Evolutionary conservation across 2,329 filamentous ascomycete genomes (phyloP).

Genomic region (Neofusicoccum ribis): DNA sequence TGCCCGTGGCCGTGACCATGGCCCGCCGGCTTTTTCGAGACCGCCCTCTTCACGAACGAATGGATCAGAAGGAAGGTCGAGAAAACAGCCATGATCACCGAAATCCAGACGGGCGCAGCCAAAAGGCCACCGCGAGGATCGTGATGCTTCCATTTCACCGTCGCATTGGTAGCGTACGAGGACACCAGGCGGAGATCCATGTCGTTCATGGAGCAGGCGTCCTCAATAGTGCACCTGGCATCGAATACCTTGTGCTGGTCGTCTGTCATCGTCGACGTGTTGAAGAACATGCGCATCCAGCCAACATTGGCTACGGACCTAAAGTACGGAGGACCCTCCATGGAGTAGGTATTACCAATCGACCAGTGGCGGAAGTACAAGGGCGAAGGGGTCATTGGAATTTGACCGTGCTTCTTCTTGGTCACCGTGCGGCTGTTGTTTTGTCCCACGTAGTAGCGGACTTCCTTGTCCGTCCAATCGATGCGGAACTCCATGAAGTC

Average conservation of each 20-base stretch:
- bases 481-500: slow-evolving; percentile 49
- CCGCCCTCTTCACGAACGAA: slow-evolving; percentile 30
- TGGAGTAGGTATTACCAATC: slow-evolving; percentile 45
- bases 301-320: slow-evolving; percentile 45
- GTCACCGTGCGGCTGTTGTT: slow-evolving; percentile 37
- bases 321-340: slow-evolving; percentile 46
- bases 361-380: slow-evolving; percentile 53
- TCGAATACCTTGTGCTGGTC: slow-evolving; percentile 31
- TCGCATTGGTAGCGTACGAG: slow-evolving; percentile 27
- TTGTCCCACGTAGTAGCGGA: slow-evolving; percentile 46
- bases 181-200: slow-evolving; percentile 35
- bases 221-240: slow-evolving; percentile 29
- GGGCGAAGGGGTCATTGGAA: slow-evolving; percentile 45
- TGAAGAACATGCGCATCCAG: slow-evolving; percentile 54
- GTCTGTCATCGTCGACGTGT: slow-evolving; percentile 45
- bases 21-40: slow-evolving; percentile 24
- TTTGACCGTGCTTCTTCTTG: slow-evolving; percentile 31
- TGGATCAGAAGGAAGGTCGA: slow-evolving; percentile 33
- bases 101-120: slow-evolving; percentile 36
- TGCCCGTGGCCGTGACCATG: slow-evolving; percentile 20
- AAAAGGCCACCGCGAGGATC: slow-evolving; percentile 26
- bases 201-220: slow-evolving; percentile 40
- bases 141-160: slow-evolving; percentile 34
- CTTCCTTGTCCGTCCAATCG: slow-evolving; percentile 48
- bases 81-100: slow-evolving; percentile 31